Conservation (phyloP, 225 moss, liverwort and hornwort genomes). For the Pleurozium schreberi region DNA sequence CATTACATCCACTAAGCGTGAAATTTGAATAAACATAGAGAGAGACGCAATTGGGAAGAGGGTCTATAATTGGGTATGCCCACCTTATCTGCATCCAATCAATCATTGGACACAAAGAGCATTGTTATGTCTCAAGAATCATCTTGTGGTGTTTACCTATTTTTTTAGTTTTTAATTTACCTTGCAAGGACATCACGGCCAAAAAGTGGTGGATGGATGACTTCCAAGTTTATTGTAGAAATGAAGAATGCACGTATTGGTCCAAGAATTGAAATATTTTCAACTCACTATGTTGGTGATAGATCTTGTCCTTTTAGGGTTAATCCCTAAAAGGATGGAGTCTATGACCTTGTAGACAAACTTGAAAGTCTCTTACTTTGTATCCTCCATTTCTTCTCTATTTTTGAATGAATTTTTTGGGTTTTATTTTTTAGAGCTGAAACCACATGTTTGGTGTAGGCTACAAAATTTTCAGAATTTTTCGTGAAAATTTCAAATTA, state of each 20-base stretch:
- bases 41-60: too few species aligned
- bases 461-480: background rate
- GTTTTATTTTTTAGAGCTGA: background rate
- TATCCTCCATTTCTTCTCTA: background rate
- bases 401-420: background rate
- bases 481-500: background rate
- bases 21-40: background rate
- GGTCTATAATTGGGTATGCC: accelerated
- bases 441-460: background rate
- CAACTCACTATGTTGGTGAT: too few species aligned
- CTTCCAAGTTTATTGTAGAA: background rate
- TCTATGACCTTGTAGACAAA: accelerated
- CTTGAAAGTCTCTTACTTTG: background rate
- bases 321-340: background rate
- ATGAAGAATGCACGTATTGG: too few species aligned
- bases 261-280: background rate
- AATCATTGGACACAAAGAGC: background rate
- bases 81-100: background rate
- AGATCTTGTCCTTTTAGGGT: background rate
- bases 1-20: background rate
- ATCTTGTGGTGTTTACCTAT: background rate
- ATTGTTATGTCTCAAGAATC: background rate
- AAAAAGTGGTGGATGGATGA: background rate
- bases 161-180: background rate
- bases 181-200: background rate